A percentile compares a stretch with the other conserved stretches of the same genome.
Conservation (phyloP, 2,329 filamentous ascomycete species). For the Cordyceps farinosa region DNA sequence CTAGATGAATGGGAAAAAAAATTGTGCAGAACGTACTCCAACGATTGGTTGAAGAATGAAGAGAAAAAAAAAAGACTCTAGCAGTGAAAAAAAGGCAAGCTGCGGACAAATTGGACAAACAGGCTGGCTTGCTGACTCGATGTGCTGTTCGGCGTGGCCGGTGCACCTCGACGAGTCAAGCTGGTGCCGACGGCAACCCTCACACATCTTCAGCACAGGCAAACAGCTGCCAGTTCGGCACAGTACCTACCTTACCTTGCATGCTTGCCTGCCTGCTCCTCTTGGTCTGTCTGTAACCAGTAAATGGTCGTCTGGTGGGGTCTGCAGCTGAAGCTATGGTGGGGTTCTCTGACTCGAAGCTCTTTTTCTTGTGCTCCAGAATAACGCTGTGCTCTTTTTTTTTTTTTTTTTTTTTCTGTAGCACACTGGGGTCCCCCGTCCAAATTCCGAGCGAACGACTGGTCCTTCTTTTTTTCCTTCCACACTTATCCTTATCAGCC, state of each 20-base stretch:
- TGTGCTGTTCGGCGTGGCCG: constrained; percentile 12
- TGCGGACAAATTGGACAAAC: background rate
- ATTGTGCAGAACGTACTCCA: background rate
- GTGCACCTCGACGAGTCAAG: constrained; percentile 14
- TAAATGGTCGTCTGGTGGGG: background rate
- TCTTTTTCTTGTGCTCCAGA: background rate
- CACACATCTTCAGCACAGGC: background rate
- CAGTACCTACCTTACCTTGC: background rate
- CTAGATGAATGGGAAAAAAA: background rate
- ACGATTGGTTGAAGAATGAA: no score
- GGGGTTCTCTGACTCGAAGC: constrained; percentile 15
- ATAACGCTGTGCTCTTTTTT: no score
- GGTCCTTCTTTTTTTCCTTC: background rate
- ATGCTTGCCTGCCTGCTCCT: no score
- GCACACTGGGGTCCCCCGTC: background rate
- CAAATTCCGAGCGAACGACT: background rate
- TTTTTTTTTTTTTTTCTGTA: constrained; percentile 6
- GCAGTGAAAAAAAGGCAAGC: background rate
- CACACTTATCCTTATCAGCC: constrained; percentile 16
- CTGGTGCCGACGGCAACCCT: constrained; percentile 4
- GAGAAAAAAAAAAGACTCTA: no score
- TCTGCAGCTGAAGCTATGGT: constrained; percentile 16
- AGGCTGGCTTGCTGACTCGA: constrained; percentile 13
- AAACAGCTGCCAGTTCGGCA: background rate
- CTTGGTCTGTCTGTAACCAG: background rate